Evolutionary conservation across 225 moss, liverwort and hornwort genomes (phyloP).

Genomic region (Asterella californica): DNA sequence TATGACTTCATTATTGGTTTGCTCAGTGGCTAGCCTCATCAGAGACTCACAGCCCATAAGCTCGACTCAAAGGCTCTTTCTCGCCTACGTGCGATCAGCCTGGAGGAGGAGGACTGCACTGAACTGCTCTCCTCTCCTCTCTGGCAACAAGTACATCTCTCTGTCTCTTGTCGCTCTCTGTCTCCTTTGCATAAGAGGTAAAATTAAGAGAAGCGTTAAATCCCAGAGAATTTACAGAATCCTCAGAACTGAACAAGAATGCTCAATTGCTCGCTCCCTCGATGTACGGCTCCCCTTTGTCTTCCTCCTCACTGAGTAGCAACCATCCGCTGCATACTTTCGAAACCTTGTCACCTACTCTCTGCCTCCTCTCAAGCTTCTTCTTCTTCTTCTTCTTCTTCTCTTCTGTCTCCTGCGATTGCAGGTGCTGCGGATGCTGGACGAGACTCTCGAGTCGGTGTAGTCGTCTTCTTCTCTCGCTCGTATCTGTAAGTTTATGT

Average conservation of each 20-base stretch:
- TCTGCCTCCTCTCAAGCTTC: neutral
- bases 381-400: neutral
- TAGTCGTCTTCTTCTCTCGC: neutral
- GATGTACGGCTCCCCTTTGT: neutral
- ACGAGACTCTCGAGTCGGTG: neutral
- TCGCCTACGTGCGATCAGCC: neutral
- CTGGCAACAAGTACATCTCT: neutral
- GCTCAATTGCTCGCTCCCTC: neutral
- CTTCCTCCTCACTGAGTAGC: constrained; percentile 11
- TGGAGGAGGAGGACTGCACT: neutral
- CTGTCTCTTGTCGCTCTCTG: neutral
- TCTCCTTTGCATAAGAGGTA: too few species aligned
- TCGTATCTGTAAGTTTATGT: neutral
- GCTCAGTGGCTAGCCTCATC: neutral
- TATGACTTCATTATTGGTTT: neutral
- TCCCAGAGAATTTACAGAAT: constrained; percentile 9
- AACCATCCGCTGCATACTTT: neutral
- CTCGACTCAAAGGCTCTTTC: neutral
- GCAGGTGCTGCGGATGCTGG: neutral
- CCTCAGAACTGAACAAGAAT: constrained; percentile 1
- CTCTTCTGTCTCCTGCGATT: neutral
- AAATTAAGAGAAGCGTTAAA: too few species aligned
- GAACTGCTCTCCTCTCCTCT: neutral
- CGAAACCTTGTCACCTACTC: neutral
- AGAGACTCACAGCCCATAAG: neutral